These are phyloP conservation scores for Salisapilia sapeloensis DNA, from an alignment of 352 stramenopile genomes.

Conservation along the genomic window DNA sequence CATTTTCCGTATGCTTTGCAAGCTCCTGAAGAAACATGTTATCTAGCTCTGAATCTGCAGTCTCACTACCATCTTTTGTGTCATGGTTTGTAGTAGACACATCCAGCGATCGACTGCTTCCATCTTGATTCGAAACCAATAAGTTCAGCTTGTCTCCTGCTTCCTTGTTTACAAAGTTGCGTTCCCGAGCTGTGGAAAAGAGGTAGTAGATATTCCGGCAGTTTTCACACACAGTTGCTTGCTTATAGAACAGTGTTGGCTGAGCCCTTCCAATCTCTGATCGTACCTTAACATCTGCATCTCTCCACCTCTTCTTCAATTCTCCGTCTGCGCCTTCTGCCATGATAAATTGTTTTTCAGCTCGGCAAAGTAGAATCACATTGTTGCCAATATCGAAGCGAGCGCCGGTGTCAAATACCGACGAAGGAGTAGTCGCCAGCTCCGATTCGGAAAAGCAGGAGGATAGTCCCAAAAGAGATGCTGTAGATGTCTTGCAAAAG, in stretches of 20 bases:
- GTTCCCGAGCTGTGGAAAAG: constrained; percentile 26
- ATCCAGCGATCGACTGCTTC: too few species aligned
- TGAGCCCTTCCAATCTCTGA: constrained; percentile 46
- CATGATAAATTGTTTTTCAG: constrained; percentile 33
- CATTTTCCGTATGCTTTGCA: constrained; percentile 18
- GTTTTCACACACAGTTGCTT: constrained; percentile 50
- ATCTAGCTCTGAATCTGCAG: constrained; percentile 14
- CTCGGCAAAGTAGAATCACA: constrained; percentile 40
- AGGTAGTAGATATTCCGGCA: constrained; percentile 54
- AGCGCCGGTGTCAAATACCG: constrained; percentile 20
- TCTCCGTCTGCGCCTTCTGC: constrained; percentile 4
- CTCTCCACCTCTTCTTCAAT: constrained; percentile 34
- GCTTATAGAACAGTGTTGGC: constrained; percentile 61
- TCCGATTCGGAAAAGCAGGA: background rate
- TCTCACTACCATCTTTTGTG: constrained; percentile 1
- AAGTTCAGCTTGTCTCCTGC: constrained; percentile 3
- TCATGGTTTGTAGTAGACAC: constrained; percentile 7
- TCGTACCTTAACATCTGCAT: constrained; percentile 37
- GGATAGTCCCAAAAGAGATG: constrained; percentile 18
- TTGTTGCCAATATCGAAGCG: constrained; percentile 65
- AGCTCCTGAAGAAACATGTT: constrained; percentile 51
- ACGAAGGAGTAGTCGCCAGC: background rate
- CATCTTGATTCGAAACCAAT: constrained; percentile 1
- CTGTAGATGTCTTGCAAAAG: constrained; percentile 26
- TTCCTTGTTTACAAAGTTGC: constrained; percentile 15